Base-by-base conservation (phyloP, 371 early-diverging fungal species). In the Coemansia sp. region DNA sequence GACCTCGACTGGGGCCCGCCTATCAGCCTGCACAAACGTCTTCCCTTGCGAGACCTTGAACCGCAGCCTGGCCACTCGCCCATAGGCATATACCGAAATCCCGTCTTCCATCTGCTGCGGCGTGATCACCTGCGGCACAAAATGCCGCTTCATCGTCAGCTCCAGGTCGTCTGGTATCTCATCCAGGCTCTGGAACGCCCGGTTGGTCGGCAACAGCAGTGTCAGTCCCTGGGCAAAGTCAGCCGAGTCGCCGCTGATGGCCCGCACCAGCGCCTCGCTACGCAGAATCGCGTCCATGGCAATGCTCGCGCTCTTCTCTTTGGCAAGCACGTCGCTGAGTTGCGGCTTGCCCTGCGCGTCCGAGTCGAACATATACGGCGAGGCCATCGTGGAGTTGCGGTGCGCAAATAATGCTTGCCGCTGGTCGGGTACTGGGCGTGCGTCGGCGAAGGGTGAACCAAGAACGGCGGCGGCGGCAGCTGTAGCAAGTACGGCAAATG, bases 221-320 rank as follows among this genome's bases (percentile, higher is more conserved):
- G 75, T 74, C 26, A 74, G 59, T 8, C 75, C 69, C 1, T 43
- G 16, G 20, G 20, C 35, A 56, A 74, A 74, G 62, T 69, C 75
- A 4, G 41, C 48, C 34, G 75, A 74, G 49, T 57, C 70, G 9
- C 75, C 75, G 59, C 70, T 69, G 36, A 74, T 55, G 1, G 75
- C 75, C 20, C 75, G 75, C 59, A 65, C 48, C 26, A 74, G 59
- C 3, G 58, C 35, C 59, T 74, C 75, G 30, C 66, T 69, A 11
- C 56, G 65, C 59, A 74, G 55, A 47, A 74, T 69, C 1, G 70
- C 75, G 16, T 74, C 66, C 43, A 74, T 54, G 14, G 75, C 69
- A 8, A 65, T 67, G 30, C 62, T 74, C 1, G 70, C 70, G 39
- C 75, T 56, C 57, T 66, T 69, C 40, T 74, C 75, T 39, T 56